These are phyloP conservation scores for Shiraia sp. DNA, from an alignment of 2,329 filamentous ascomycete genomes.

Conservation along the genomic window DNA sequence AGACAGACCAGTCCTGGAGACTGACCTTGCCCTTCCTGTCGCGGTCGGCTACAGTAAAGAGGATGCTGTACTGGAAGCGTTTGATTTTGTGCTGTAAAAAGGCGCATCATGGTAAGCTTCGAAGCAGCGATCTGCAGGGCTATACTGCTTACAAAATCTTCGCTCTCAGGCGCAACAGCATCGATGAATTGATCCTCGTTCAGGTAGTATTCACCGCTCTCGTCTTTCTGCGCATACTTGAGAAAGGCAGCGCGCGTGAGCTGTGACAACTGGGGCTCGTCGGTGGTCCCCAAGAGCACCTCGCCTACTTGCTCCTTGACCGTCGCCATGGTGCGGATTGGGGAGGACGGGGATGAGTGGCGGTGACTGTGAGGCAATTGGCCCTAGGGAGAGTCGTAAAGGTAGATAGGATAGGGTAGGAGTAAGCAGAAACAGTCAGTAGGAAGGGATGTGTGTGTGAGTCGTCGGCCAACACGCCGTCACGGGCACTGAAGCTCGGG, in stretches of 20 bases:
- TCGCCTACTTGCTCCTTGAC: constrained; percentile 71
- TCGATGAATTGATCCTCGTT: constrained; percentile 85
- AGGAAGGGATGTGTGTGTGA: constrained; percentile 17
- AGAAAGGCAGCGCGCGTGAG: constrained; percentile 78
- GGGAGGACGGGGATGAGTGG: constrained; percentile 9
- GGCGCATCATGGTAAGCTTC: constrained; percentile 32
- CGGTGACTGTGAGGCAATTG: constrained; percentile 32
- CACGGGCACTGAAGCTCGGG: constrained; percentile 19
- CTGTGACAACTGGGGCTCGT: constrained; percentile 67
- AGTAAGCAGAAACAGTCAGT: constrained; percentile 11
- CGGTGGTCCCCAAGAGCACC: constrained; percentile 66
- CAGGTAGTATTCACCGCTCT: constrained; percentile 78
- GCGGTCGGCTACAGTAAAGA: constrained; percentile 89
- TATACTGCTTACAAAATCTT: constrained; percentile 79
- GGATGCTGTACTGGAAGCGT: constrained; percentile 90
- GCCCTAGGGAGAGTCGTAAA: constrained; percentile 13
- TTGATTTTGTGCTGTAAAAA: constrained; percentile 87
- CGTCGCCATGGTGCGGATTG: constrained; percentile 42
- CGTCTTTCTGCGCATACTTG: constrained; percentile 74
- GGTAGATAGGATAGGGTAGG: constrained; percentile 9
- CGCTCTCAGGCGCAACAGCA: constrained; percentile 80
- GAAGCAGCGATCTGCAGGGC: constrained; percentile 23
- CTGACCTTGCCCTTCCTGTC: constrained; percentile 72
- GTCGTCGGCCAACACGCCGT: constrained; percentile 25
- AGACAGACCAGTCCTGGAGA: constrained; percentile 86